Base-by-base conservation (phyloP, 805 yeast genomes). In the Sungouiozyma intestinalis region DNA sequence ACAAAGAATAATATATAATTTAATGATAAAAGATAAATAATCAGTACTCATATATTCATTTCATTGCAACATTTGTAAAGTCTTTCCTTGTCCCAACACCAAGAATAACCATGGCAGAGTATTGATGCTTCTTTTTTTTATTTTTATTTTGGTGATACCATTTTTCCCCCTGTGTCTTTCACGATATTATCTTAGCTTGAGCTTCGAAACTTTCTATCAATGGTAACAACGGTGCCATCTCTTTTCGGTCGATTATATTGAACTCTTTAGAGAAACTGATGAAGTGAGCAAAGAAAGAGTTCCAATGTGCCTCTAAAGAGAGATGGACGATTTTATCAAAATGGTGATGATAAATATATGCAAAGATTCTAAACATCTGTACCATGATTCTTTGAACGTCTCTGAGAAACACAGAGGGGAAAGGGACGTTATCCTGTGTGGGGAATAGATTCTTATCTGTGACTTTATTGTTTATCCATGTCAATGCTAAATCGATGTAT, bases 271-370 rank as follows among this genome's bases (percentile, higher is more conserved):
- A 76, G 56, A 92, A 85, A 41, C 95, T 81, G 36, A 90, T 74
- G 55, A 84, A 92, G 60, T 92, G 98, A 14, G 95, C 92, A 64
- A 94, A 92, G 53, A 88, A 85, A 3, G 97, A 88, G 62, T 92
- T 92, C 95, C 95, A 92, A 60, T 92, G 97, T 1, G 97, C 96
- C 60, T 92, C 98, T 45, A 92, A 63, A 2, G 94, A 81, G 45
- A 92, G 65, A 60, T 92, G 97, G n/a, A 90, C 78, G 18, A 90
- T 74, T 57, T 82, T 86, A 50, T 90, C 98, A 63, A 87, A 92
- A 61, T 92, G 98, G 60, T 87, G 86, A 64, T 86, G 85, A 60
- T 88, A 92, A 33, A 92, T 79, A 58, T 88, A 95, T 3, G 98
- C 98, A 65, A 90, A 88, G 14, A 92, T 85, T 51, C 97, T 74